Conservation (phyloP, 2,329 filamentous ascomycete genomes). For the Aureobasidium sp. region DNA sequence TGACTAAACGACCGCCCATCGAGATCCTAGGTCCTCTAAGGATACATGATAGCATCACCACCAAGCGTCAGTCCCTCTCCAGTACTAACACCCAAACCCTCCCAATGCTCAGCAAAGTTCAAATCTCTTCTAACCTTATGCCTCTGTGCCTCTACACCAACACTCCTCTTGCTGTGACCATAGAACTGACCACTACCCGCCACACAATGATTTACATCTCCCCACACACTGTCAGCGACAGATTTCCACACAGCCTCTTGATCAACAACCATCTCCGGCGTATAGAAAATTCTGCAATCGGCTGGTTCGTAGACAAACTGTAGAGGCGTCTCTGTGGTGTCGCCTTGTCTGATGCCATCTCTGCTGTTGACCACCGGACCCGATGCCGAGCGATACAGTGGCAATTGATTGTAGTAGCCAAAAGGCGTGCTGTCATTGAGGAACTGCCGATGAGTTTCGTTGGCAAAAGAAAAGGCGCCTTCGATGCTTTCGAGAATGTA, state of each 20-base stretch:
- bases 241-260: slow-evolving; percentile 43
- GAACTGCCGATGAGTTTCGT: slow-evolving; percentile 14
- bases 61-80: background rate
- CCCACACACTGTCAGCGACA: slow-evolving; percentile 29
- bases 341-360: slow-evolving; percentile 28
- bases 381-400: slow-evolving; percentile 21
- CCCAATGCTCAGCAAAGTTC: slow-evolving; percentile 11
- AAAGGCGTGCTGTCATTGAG: slow-evolving; percentile 24
- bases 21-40: too few species aligned
- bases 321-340: slow-evolving; percentile 37
- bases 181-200: slow-evolving; percentile 23
- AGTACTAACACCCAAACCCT: background rate
- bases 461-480: slow-evolving; percentile 21
- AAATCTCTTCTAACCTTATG: slow-evolving; percentile 20
- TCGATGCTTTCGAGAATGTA: slow-evolving; percentile 22
- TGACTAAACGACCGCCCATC: too few species aligned
- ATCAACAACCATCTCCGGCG: slow-evolving; percentile 43
- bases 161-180: slow-evolving; percentile 9
- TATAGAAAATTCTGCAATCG: slow-evolving; percentile 49
- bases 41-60: background rate
- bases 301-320: slow-evolving; percentile 44
- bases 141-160: background rate
- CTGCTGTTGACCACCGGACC: slow-evolving; percentile 25
- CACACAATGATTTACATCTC: slow-evolving; percentile 26
- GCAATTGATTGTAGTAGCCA: slow-evolving; percentile 24